Evolutionary conservation across 768 basidiomycete genomes (phyloP), one percentile per base, ranked within the genome.

Genomic region (Leccinellum luteum): DNA sequence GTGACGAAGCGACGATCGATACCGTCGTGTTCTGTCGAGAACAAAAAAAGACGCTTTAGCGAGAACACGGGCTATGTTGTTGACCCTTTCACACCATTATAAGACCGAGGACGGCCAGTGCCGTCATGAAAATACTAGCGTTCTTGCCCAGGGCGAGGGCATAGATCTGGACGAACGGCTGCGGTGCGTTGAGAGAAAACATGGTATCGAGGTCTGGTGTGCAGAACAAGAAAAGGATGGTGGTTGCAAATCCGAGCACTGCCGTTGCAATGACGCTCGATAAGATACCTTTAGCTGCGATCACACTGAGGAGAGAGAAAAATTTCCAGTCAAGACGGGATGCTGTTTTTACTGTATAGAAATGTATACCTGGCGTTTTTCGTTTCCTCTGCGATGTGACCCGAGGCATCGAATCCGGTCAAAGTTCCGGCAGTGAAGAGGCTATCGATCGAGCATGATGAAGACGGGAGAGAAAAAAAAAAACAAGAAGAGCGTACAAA

Each of bases 151-250:
- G 73, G 1, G 94, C 92, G 54, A 92, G 73, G 1, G 86, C 86
- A 69, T 94, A 96, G 13, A 97, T 79, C 63, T 87, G 89, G 13
- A 95, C 93, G 62, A 95, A 97, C 0, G 94, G 94, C 66, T 97
- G 93, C 0, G 94, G 94, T 0, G 93, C 91, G 28, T 83, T 74
- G 19, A 95, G 77, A 4, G 85, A 73, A 69, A 93, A 94, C 28
- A 94, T 73, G 0, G 82, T 80, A 63, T 91, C 81, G 58, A 92
- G 77, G 66, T 90, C 85, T 3, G 92, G 92, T 3, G 85, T 87
- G 72, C 90, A 93, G 71, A 92, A 94, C 32, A 94, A 74, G 76
- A 92, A 92, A 15, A 93, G 77, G 52, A 93, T 89, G 5, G 85
- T 82, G 28, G 90, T 87, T 48, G 80, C 75, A 67, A 94, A 92